Conservation (phyloP, 2,329 filamentous ascomycete species). For the Aspergillus uvarum region DNA sequence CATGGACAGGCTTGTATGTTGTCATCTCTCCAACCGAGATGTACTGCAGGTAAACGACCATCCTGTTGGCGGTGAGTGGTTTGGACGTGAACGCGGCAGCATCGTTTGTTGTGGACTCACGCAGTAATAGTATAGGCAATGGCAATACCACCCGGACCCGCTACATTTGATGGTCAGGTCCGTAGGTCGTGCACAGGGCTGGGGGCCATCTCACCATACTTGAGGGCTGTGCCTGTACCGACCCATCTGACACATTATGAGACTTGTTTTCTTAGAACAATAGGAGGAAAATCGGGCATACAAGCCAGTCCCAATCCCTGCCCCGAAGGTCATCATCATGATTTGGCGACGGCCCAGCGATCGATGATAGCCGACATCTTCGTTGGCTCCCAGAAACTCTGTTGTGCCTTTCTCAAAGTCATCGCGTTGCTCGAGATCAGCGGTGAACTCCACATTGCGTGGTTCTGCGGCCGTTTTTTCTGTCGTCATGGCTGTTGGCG, state of each 20-base stretch:
- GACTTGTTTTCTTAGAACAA: too few species aligned
- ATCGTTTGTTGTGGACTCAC: slow-evolving; percentile 12
- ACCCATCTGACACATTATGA: slow-evolving; percentile 25
- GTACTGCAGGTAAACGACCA: slow-evolving; percentile 35
- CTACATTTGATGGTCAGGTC: slow-evolving; percentile 10
- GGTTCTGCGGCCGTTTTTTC: neutral
- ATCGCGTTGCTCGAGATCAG: neutral
- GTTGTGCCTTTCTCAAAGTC: slow-evolving; percentile 3
- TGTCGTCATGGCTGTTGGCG: neutral
- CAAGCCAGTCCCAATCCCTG: slow-evolving; percentile 37
- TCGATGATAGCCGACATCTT: slow-evolving; percentile 32
- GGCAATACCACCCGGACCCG: slow-evolving; percentile 35
- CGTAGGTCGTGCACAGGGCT: neutral
- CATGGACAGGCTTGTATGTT: slow-evolving; percentile 33
- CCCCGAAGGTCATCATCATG: slow-evolving; percentile 43
- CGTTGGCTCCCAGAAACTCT: slow-evolving; percentile 8
- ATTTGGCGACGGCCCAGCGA: slow-evolving; percentile 34
- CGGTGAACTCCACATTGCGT: neutral
- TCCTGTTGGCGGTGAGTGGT: slow-evolving; percentile 16
- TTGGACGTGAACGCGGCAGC: neutral
- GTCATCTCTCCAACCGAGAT: slow-evolving; percentile 35
- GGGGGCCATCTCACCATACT: slow-evolving; percentile 24
- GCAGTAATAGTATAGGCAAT: slow-evolving; percentile 36
- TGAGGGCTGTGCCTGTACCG: slow-evolving; percentile 36
- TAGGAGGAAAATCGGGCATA: neutral